Evolutionary conservation across 148 eudicot genomes (phyloP), one percentile per base, ranked within the genome.

Genomic region (Rhododendron kiyosumense): DNA sequence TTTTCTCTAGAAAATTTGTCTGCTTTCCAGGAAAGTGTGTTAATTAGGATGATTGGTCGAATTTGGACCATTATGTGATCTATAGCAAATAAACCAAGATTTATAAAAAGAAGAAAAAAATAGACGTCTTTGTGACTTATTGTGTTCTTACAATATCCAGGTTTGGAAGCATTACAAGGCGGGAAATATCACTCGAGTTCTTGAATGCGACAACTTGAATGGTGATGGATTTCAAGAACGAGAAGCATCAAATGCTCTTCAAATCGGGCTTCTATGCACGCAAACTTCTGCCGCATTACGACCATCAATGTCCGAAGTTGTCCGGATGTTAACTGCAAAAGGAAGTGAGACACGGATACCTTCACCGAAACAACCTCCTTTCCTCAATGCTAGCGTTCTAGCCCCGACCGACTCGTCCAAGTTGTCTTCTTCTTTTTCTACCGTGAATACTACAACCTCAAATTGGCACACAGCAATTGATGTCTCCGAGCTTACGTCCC

Each of bases 281-380:
- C 85, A 84, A 84, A 57, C 63, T 49, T 84, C 85, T 48, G 45
- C 79, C 8, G 32, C 57, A 17, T 84, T 71, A 11, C 74, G 85
- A 13, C 85, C 85, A 49, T 73, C 79, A 1, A 84, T 84, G 85
- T 28, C 45, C 2, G 59, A 84, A 84, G 22, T 84, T 15, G 79
- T 84, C 74, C 45, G 9, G 26, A 65, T 84, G 78, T 73, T 84
- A 84, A 84, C 65, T 10, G 51, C 14, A 6, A 34, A 84, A 84
- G 85, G 2, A 30, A 51, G 83, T 71, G 43, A 18, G n/a, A 69
- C 74, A 28, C 85, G 11, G 24, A 67, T 83, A 30, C 85, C 85
- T 73, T 71, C 79, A 84, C 85, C 85, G 17, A 49, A 84, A 84
- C 85, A 84, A 48, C 85, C 85, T 69, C 85, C 85, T 18, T 73